Conservation (phyloP, 1,284 basidiomycete species). For the Trichosporon asahii region DNA sequence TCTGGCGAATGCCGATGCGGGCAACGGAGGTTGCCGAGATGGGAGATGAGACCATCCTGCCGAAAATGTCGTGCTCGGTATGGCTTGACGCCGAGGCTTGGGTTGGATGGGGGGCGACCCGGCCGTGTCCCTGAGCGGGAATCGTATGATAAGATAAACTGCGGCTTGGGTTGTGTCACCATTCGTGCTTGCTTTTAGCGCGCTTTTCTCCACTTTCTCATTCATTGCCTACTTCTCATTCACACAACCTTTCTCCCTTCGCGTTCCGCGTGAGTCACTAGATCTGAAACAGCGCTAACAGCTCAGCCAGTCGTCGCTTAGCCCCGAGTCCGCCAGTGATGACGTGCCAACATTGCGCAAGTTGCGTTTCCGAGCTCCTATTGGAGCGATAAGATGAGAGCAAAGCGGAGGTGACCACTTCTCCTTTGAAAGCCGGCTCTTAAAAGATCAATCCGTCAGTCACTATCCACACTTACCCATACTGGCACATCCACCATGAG, state of each 20-base stretch:
- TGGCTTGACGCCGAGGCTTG: background rate
- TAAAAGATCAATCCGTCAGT: too few species aligned
- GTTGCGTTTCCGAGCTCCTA: background rate
- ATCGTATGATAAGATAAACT: background rate
- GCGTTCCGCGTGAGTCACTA: background rate
- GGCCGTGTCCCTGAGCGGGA: too few species aligned
- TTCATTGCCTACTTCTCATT: background rate
- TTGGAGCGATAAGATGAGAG: background rate
- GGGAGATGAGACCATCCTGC: background rate
- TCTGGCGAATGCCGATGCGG: slow-evolving; percentile 3
- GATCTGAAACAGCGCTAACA: background rate
- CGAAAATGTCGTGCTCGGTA: background rate
- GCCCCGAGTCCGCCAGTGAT: background rate
- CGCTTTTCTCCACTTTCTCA: background rate
- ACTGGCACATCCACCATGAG: background rate
- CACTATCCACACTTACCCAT: too few species aligned
- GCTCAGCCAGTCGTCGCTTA: background rate
- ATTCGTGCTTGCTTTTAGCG: background rate
- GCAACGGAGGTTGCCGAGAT: background rate
- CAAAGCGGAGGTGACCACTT: background rate
- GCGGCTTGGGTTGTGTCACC: background rate
- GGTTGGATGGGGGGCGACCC: background rate
- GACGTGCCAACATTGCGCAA: background rate
- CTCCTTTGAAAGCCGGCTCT: too few species aligned
- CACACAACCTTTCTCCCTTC: too few species aligned